phyloP scores from a whole-genome alignment of 805 yeast genomes.

The Candida suzukii region DNA sequence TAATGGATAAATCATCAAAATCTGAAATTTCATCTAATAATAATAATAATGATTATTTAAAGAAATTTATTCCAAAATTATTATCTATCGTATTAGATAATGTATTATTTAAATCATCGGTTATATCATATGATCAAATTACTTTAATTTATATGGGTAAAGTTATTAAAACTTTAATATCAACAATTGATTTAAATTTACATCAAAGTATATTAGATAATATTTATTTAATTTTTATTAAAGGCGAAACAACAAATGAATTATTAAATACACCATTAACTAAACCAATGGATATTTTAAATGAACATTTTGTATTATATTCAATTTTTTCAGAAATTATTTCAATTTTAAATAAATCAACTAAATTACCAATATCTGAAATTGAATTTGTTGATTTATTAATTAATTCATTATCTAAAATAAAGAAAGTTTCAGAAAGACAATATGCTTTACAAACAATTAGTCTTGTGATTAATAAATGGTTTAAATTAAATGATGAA shows the following conservation, averaged over 20 bases:
- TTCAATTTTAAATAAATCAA: constrained; percentile 44
- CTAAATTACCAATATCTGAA: constrained; percentile 15
- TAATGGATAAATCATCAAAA: constrained; percentile 10
- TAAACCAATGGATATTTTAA: constrained; percentile 13
- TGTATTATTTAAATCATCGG: constrained; percentile 5
- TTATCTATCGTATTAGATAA: constrained; percentile 14
- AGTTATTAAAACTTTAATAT: constrained; percentile 33
- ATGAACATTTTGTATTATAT: constrained; percentile 26
- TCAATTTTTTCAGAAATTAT: constrained; percentile 38
- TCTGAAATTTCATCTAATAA: constrained; percentile 6
- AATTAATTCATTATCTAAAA: constrained; percentile 8
- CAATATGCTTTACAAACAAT: constrained; percentile 52
- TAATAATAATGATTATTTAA: constrained; percentile 30
- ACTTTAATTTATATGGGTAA: constrained; percentile 33
- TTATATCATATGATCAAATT: constrained; percentile 14
- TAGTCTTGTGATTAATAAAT: constrained; percentile 52
- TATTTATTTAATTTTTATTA: constrained; percentile 29
- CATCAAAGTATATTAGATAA: constrained; percentile 42
- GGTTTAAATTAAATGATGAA: constrained; percentile 23
- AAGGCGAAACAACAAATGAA: constrained; percentile 8
- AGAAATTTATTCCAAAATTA: constrained; percentile 35
- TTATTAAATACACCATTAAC: constrained; percentile 14
- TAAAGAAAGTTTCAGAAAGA: constrained; percentile 28
- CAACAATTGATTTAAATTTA: constrained; percentile 28
- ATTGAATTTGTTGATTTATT: constrained; percentile 11